A percentile compares a stretch with the other conserved stretches of the same genome.
Conservation (phyloP, 1,284 basidiomycete genomes). For the Moesziomyces parantarcticus region DNA sequence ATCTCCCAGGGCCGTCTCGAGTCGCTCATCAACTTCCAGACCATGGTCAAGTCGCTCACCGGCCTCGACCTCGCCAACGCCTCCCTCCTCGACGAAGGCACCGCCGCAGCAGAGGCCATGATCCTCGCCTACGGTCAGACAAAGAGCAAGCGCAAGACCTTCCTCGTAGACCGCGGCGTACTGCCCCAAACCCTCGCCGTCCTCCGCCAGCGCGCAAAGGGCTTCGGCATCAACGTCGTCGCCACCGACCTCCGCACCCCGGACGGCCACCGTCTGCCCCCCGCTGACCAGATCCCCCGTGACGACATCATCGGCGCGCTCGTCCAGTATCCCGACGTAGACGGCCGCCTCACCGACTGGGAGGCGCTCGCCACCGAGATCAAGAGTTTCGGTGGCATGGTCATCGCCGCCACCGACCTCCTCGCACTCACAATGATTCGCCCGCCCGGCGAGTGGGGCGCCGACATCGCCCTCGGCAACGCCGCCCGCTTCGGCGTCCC, state of each 20-base stretch:
- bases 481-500: constrained; percentile 86
- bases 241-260: constrained; percentile 54
- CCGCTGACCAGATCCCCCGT: constrained; percentile 52
- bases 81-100: constrained; percentile 65
- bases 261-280: constrained; percentile 54
- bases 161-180: constrained; percentile 64
- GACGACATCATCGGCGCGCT: constrained; percentile 81
- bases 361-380: constrained; percentile 76
- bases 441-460: constrained; percentile 98
- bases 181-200: constrained; percentile 66
- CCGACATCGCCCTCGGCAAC: constrained; percentile 94
- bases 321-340: constrained; percentile 81
- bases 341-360: constrained; percentile 86
- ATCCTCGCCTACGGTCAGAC: constrained; percentile 59
- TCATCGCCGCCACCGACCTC: constrained; percentile 89
- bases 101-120: constrained; percentile 67
- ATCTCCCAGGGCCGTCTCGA: constrained; percentile 92
- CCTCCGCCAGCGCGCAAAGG: constrained; percentile 63
- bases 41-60: constrained; percentile 93
- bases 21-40: constrained; percentile 96
- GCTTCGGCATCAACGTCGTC: constrained; percentile 65
- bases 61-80: constrained; percentile 80
- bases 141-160: constrained; percentile 60
- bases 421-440: constrained; percentile 91
- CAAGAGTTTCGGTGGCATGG: constrained; percentile 81